Conservation (phyloP, 148 eudicot species). For the Polygonum maritimum region DNA sequence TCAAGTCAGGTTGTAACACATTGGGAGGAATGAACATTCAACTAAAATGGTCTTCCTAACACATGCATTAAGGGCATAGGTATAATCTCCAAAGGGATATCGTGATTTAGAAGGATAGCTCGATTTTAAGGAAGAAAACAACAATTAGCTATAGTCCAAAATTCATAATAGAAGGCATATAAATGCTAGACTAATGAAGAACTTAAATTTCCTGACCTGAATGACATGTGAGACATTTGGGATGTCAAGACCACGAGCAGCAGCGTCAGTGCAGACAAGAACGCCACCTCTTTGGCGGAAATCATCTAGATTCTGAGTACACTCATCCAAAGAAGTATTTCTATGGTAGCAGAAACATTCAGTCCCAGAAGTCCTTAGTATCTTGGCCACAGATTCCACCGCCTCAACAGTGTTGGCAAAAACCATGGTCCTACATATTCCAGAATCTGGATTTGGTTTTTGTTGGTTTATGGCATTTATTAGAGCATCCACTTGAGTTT, state of each 20-base stretch:
- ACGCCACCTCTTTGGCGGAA: conserved; percentile 74
- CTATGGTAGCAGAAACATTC: conserved; percentile 75
- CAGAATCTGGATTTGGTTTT: conserved; percentile 18
- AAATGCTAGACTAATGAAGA: not conserved
- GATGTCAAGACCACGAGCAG: conserved; percentile 89
- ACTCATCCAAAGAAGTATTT: conserved; percentile 59
- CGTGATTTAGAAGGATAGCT: too few species aligned
- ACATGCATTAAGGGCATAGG: too few species aligned
- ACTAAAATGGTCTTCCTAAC: not conserved
- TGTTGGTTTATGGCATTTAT: conserved; percentile 54
- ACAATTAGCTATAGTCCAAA: not conserved
- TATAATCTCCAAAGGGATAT: too few species aligned
- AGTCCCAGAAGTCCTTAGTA: conserved; percentile 51
- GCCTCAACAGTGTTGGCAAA: conserved; percentile 97
- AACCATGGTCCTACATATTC: conserved; percentile 62
- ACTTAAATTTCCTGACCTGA: conserved; percentile 35
- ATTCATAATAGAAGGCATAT: not conserved
- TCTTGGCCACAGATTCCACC: conserved; percentile 69
- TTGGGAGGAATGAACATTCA: not conserved
- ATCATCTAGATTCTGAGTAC: conserved; percentile 52
- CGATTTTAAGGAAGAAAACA: too few species aligned
- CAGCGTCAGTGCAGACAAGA: conserved; percentile 93
- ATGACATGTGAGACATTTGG: conserved; percentile 86
- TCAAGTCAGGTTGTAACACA: not conserved
- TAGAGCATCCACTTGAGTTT: conserved; percentile 80